phyloP scores from a whole-genome alignment of 805 yeast species.

The Starmera dryadoides region DNA sequence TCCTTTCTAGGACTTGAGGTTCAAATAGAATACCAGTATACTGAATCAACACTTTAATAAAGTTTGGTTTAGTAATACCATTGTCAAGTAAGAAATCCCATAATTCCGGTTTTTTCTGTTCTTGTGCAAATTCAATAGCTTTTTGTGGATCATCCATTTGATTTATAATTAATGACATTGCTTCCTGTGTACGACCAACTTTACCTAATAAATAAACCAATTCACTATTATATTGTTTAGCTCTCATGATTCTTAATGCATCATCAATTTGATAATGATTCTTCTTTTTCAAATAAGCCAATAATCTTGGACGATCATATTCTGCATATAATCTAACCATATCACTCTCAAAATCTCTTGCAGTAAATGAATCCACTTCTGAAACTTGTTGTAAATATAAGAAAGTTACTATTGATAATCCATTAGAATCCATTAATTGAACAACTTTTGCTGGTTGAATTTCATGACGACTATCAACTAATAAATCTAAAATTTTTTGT shows the following conservation, averaged over 20 bases:
- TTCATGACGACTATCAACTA: conserved; percentile 62
- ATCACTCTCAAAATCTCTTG: conserved; percentile 56
- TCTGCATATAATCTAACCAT: conserved; percentile 59
- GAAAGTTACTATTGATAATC: conserved; percentile 46
- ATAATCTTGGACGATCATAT: conserved; percentile 45
- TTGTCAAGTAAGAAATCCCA: conserved; percentile 73
- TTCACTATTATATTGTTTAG: conserved; percentile 50
- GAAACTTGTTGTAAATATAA: conserved; percentile 59
- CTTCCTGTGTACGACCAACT: conserved; percentile 73
- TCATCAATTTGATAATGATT: conserved; percentile 58
- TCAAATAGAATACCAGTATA: conserved; percentile 58
- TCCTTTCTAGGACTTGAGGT: conserved; percentile 59
- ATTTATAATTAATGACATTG: conserved; percentile 70
- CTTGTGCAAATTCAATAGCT: conserved; percentile 75
- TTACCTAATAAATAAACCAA: conserved; percentile 75
- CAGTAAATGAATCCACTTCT: conserved; percentile 45
- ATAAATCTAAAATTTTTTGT: conserved; percentile 38
- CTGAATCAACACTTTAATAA: conserved; percentile 67
- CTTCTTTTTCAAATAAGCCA: conserved; percentile 54
- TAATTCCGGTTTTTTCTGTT: conserved; percentile 62
- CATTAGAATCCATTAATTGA: conserved; percentile 30
- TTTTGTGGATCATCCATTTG: conserved; percentile 68
- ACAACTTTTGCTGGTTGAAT: conserved; percentile 49
- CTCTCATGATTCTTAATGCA: conserved; percentile 64
- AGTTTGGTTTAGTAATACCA: conserved; percentile 67